phyloP scores from a whole-genome alignment of 2,329 filamentous ascomycete genomes.

The Pestalotiopsis sp. region DNA sequence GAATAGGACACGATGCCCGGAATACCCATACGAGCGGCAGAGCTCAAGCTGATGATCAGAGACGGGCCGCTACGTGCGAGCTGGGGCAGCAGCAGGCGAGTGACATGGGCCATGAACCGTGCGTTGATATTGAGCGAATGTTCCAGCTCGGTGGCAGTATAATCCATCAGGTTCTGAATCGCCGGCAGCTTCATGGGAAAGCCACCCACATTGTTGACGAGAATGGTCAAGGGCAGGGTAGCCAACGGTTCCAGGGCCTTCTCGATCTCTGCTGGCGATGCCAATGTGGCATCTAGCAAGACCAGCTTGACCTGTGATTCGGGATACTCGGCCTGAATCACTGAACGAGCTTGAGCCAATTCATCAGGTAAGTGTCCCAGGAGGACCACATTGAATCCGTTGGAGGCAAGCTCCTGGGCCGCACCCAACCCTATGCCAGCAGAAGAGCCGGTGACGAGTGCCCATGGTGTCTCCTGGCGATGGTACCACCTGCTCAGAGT shows the following conservation, averaged over 20 bases:
- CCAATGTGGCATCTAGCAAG: slow-evolving; percentile 31
- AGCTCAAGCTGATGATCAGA: slow-evolving; percentile 34
- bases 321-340: slow-evolving; percentile 25
- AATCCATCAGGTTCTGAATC: slow-evolving; percentile 30
- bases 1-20: slow-evolving; percentile 34
- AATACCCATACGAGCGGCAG: slow-evolving; percentile 25
- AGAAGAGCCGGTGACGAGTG: slow-evolving; percentile 37
- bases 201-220: slow-evolving; percentile 38
- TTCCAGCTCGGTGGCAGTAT: slow-evolving; percentile 32
- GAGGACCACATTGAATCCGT: slow-evolving; percentile 38
- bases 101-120: slow-evolving; percentile 38
- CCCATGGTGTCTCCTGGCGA: slow-evolving; percentile 18
- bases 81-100: slow-evolving; percentile 31
- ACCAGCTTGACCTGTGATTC: slow-evolving; percentile 30
- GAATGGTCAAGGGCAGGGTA: slow-evolving; percentile 31
- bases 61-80: slow-evolving; percentile 25
- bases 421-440: slow-evolving; percentile 38
- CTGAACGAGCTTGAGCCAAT: slow-evolving; percentile 28
- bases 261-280: slow-evolving; percentile 29
- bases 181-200: slow-evolving; percentile 28
- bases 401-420: slow-evolving; percentile 32
- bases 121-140: slow-evolving; percentile 34
- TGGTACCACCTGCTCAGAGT: neutral
- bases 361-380: slow-evolving; percentile 34
- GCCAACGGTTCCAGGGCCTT: slow-evolving; percentile 23